Base-by-base conservation (phyloP, 2,329 filamentous ascomycete species). In the Sclerotinia sclerotiorum region DNA sequence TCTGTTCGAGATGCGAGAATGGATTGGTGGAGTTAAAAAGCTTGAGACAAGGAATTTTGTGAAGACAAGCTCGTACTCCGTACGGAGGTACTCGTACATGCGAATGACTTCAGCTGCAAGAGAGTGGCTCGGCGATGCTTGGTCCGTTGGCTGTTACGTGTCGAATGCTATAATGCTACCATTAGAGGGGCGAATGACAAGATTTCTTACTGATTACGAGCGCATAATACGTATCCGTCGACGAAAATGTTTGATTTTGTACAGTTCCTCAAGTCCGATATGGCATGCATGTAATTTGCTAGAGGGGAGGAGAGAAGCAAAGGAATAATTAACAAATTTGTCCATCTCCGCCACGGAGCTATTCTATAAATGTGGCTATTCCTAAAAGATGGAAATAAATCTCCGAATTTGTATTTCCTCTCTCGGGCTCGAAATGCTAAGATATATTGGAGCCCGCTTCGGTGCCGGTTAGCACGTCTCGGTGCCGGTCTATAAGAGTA, bases 101-200 rank as follows among this genome's bases (percentile, higher is more conserved):
- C 19, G 27, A 24, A 35, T n/a, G 21, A 15, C 21, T 39, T 62
- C 58, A 62, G 58, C 58, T 24, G 46, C 10, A 32, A 49, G 58
- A 51, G 29, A 35, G 58, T 62, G 58, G 58, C 58, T 62, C 49
- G 29, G 32, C 6, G 5, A 35, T 49, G 58, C 58, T 62, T 11
- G 58, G 29, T 51, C 24, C 58, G 58, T 62, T 51, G 58, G 58
- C 46, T 62, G 46, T 51, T 62, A 51, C 46, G 58, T 62, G 58
- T 51, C 46, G 46, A 51, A 24, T 61, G n/a, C 11, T 32, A 32
- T 7, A 51, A 24, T 61, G n/a, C 11, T 32, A 32, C 13, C 19
- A 32, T 6, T 46, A 19, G 44, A 48, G 57, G 27, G 57, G 57
- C 56, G 27, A 19, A 46, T 60, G 56, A 46, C 29, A 42, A 21